A percentile compares a stretch with the other conserved stretches of the same genome.
Conservation (phyloP, 768 basidiomycete genomes). For the Paxillus ammoniavirescens region DNA sequence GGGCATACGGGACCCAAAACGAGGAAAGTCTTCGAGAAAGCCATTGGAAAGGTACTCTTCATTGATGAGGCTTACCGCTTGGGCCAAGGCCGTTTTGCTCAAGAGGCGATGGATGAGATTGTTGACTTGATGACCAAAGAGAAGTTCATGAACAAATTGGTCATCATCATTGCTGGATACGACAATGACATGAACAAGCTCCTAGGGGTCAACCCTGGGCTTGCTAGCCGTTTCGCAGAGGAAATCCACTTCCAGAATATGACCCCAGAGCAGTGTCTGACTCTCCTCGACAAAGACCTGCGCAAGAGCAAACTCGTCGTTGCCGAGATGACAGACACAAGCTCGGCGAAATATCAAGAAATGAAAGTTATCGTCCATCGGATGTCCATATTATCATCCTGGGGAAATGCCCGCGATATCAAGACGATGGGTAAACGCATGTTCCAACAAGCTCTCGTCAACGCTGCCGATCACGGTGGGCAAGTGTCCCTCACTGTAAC, state of each 20-base stretch:
- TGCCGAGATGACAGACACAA: slow-evolving; percentile 29
- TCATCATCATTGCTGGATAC: slow-evolving; percentile 72
- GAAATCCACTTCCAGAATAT: slow-evolving; percentile 60
- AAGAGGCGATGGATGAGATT: slow-evolving; percentile 76
- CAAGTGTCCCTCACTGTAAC: slow-evolving; percentile 20
- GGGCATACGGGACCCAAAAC: slow-evolving; percentile 76
- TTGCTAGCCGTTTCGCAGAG: slow-evolving; percentile 71
- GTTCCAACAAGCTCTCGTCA: slow-evolving; percentile 38
- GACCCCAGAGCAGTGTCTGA: slow-evolving; percentile 48
- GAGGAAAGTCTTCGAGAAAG: slow-evolving; percentile 57
- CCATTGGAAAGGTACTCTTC: slow-evolving; percentile 67
- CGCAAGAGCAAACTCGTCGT: slow-evolving; percentile 40
- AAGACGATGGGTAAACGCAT: slow-evolving; percentile 52
- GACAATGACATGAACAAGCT: slow-evolving; percentile 66
- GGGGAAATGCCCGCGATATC: slow-evolving; percentile 73
- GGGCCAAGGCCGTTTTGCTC: slow-evolving; percentile 59
- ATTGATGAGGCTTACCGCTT: slow-evolving; percentile 74
- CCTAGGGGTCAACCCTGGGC: slow-evolving; percentile 57
- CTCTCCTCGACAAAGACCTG: slow-evolving; percentile 49
- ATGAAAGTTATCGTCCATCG: slow-evolving; percentile 40
- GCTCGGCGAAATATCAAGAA: slow-evolving; percentile 5
- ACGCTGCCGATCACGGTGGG: slow-evolving; percentile 2
- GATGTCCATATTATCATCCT: slow-evolving; percentile 49
- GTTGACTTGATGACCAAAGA: slow-evolving; percentile 63
- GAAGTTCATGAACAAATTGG: slow-evolving; percentile 54